A percentile compares a stretch with the other conserved stretches of the same genome.
phyloP scores from a whole-genome alignment of 805 yeast genomes.

The Spencermartinsiella europaea region DNA sequence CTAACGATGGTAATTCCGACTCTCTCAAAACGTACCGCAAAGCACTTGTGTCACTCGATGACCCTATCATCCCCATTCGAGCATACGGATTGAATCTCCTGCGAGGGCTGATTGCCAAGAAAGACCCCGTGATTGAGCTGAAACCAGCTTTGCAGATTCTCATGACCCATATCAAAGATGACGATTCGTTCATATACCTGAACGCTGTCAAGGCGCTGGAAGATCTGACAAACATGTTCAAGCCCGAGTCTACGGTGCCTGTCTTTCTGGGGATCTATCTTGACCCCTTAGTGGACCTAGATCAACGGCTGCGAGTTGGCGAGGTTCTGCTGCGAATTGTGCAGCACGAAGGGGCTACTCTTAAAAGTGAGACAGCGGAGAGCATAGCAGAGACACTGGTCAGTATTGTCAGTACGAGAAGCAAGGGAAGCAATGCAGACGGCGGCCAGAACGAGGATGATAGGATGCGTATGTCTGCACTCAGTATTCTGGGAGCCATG shows the following conservation, averaged over 20 bases:
- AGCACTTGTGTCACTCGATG: conserved; percentile 66
- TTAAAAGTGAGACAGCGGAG: conserved; percentile 42
- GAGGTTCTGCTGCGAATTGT: conserved; percentile 69
- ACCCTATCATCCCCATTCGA: conserved; percentile 74
- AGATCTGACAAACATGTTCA: conserved; percentile 46
- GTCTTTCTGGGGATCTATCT: conserved; percentile 36
- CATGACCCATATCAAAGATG: conserved; percentile 59
- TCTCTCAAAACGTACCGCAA: conserved; percentile 34
- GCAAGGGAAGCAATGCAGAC: not conserved
- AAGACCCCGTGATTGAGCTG: conserved; percentile 39
- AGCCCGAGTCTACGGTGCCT: conserved; percentile 33
- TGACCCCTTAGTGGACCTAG: conserved; percentile 39
- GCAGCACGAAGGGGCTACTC: conserved; percentile 42
- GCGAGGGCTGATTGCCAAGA: conserved; percentile 46
- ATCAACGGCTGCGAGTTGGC: conserved; percentile 72
- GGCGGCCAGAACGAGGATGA: conserved; percentile 37
- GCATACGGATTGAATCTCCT: conserved; percentile 78
- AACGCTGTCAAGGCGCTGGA: conserved; percentile 79
- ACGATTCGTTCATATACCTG: conserved; percentile 82
- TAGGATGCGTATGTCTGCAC: conserved; percentile 74
- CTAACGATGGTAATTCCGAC: conserved; percentile 17
- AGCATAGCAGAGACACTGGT: conserved; percentile 43
- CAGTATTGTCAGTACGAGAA: conserved; percentile 15
- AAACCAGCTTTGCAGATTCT: conserved; percentile 59
- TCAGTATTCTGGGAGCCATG: conserved; percentile 75